Conservation (phyloP, 2,329 filamentous ascomycete genomes). For the Madurella mycetomatis region DNA sequence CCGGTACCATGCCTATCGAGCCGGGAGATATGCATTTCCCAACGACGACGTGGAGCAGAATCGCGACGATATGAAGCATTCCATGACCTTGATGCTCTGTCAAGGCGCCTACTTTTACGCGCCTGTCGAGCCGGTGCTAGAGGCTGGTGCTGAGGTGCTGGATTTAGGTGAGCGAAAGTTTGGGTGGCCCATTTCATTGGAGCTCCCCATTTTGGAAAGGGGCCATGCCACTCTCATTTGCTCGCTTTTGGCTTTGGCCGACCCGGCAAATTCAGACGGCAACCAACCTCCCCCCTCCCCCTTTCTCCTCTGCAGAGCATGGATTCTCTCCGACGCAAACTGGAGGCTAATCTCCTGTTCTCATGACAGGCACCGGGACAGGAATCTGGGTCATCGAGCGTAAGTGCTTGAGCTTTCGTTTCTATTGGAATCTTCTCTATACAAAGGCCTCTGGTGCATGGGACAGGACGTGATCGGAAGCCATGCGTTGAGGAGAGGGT, state of each 20-base stretch:
- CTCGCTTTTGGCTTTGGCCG: too few species aligned
- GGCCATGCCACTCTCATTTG: too few species aligned
- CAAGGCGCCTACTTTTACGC: slow-evolving; percentile 40
- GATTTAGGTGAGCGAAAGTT: slow-evolving; percentile 40
- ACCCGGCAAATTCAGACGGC: too few species aligned
- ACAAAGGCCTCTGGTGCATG: slow-evolving; percentile 20
- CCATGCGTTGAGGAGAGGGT: too few species aligned
- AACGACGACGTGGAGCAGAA: slow-evolving; percentile 41
- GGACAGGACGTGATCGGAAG: slow-evolving; percentile 2
- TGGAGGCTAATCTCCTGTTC: slow-evolving; percentile 15
- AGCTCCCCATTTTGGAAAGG: background rate
- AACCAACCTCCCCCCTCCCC: too few species aligned
- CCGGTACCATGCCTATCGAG: slow-evolving; percentile 35
- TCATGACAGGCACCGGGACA: slow-evolving; percentile 43
- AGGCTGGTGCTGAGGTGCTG: slow-evolving; percentile 40
- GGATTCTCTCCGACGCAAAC: background rate
- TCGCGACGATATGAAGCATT: slow-evolving; percentile 40
- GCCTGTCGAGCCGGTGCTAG: slow-evolving; percentile 38
- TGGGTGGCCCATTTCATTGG: background rate
- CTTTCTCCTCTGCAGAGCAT: too few species aligned
- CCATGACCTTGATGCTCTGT: slow-evolving; percentile 34
- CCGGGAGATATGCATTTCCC: slow-evolving; percentile 34
- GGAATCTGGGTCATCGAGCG: slow-evolving; percentile 49
- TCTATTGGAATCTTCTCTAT: slow-evolving; percentile 3
- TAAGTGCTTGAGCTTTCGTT: slow-evolving; percentile 32